Conservation (phyloP, 345 rosid genomes). For the Cochlearia excelsa region DNA sequence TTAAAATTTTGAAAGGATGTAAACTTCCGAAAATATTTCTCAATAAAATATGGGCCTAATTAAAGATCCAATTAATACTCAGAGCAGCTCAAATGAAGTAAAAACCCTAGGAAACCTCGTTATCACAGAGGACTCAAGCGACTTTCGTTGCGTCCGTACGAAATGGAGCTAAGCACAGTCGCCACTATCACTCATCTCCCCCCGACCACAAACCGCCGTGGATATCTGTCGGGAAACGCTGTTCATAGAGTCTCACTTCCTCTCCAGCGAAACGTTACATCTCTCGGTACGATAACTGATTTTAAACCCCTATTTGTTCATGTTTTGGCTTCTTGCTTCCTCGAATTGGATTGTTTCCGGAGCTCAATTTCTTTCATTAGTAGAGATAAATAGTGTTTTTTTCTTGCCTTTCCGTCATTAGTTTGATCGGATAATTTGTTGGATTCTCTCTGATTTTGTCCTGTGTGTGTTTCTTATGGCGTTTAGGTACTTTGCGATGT, state of each 20-base stretch:
- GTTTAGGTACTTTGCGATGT: slow-evolving; percentile 36
- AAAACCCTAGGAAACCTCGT: no score
- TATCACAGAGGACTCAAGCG: no score
- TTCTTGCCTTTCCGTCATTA: no score
- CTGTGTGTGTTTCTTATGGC: not conserved
- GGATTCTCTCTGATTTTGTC: not conserved
- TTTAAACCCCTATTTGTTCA: slow-evolving; percentile 33
- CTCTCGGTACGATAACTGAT: slow-evolving; percentile 36
- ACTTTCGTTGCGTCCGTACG: not conserved
- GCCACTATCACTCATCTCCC: slow-evolving; percentile 34
- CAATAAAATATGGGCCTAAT: no score
- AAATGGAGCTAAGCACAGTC: slow-evolving; percentile 47
- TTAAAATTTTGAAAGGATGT: no score
- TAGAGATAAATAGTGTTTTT: no score
- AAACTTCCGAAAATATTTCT: no score
- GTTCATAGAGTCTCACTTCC: slow-evolving; percentile 23
- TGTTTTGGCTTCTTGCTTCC: not conserved
- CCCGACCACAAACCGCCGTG: slow-evolving; percentile 4
- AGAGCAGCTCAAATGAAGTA: no score
- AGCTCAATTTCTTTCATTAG: no score
- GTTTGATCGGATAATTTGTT: no score
- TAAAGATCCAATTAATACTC: no score
- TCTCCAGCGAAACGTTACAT: slow-evolving; percentile 17
- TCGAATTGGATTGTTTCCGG: not conserved
- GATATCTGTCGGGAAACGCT: slow-evolving; percentile 19